Evolutionary conservation across 495 filamentous ascomycete genomes (phyloP).

Genomic region (Aspergillus saccharolyticus): DNA sequence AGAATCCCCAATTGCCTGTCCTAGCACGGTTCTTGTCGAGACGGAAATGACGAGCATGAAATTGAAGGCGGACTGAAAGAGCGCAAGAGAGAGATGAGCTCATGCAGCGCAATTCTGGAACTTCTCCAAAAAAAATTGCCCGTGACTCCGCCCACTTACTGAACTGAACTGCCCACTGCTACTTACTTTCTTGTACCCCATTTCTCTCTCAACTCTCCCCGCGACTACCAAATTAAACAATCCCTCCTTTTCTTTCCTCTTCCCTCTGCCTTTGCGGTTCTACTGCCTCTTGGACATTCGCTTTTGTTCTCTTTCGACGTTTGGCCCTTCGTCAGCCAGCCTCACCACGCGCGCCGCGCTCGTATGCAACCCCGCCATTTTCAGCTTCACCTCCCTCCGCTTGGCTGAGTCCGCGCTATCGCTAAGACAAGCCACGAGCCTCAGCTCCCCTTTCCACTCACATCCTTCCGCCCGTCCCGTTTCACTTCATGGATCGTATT

Average conservation of each 20-base stretch:
- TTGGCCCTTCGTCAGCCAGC: constrained; percentile 8
- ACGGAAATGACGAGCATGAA: neutral
- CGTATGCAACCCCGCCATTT: constrained; percentile 9
- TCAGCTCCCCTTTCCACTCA: constrained; percentile 9
- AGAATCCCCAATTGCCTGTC: no score
- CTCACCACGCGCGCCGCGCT: constrained; percentile 6
- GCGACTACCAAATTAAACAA: neutral
- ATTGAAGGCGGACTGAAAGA: neutral
- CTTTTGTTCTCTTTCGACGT: constrained; percentile 7
- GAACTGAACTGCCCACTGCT: neutral
- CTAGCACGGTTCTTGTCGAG: neutral
- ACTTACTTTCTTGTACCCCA: neutral
- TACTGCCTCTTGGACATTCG: constrained; percentile 2
- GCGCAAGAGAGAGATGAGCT: constrained; percentile 5
- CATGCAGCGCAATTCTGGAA: neutral
- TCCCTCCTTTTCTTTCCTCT: neutral
- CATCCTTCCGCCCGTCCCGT: constrained; percentile 14
- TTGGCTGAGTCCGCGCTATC: neutral
- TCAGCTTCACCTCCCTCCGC: constrained; percentile 9
- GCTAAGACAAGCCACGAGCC: neutral
- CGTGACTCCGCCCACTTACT: constrained; percentile 3
- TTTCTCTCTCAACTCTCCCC: neutral
- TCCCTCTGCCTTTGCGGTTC: neutral
- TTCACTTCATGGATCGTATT: constrained; percentile 25
- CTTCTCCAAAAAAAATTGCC: neutral